Evolutionary conservation across 179 eudicot genomes (phyloP), one percentile per base, ranked within the genome.

Genomic region (Carnegiea gigantea): DNA sequence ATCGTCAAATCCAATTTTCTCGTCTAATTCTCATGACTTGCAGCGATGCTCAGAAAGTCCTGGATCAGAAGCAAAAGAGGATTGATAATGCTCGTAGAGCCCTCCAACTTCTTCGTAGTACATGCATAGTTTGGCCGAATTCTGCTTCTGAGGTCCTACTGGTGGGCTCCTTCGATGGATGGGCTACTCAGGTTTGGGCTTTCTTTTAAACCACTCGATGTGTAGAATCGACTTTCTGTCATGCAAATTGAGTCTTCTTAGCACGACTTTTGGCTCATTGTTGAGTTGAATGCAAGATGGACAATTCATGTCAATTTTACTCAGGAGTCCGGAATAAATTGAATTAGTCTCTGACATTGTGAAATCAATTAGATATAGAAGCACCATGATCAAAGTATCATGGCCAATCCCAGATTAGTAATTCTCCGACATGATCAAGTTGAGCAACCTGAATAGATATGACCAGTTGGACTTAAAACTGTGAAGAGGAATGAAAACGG

Each of bases 111-210:
- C 92, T 96, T 72, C 95, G 88, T 49, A 87, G 86, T 33, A 80
- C 89, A 73, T 86, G 86, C 78, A 77, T 96, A 71, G 82, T 94
- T 79, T 96, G 98, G 99, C 90, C 92, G 83, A 92, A 88, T 87
- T 80, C 93, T 77, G 98, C 92, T 76, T 91, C 97, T 20, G 94
- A 94, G 83, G 98, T 94, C 82, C 85, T 92, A 46, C 78, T 94
- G 83, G 85, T 85, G 17, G 99, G 99, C 76, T 94, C 99, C 38
- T 96, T 88, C 85, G 99, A 96, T 81, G 97, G 99, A 54, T 94
- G 98, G 99, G 89, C 92, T 82, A 87, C 90, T 88, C 95, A 90
- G 99, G 98, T 95, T 20, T 64, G 78, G 40, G 23, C 28, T 60
- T 28, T 33, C n/a, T 72, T 65, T 24, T 20, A 15, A 15, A 75